These are phyloP conservation scores for Talaromyces adpressus DNA, from an alignment of 495 filamentous ascomycete genomes.

Conservation along the genomic window DNA sequence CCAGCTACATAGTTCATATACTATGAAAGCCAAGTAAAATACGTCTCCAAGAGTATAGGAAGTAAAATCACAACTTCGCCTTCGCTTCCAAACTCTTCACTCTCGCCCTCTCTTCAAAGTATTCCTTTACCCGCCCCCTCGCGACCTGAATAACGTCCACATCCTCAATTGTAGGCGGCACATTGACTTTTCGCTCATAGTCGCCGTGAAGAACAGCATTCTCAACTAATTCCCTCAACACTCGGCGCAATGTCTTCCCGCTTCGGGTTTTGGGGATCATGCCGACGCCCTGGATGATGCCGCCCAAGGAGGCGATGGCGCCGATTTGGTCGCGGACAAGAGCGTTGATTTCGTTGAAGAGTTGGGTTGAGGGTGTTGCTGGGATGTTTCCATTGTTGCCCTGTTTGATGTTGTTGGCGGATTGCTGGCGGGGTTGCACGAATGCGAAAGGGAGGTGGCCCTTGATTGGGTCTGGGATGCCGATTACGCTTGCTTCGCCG, in stretches of 20 bases:
- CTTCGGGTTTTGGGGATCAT: conserved; percentile 89
- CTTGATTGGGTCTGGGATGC: conserved; percentile 78
- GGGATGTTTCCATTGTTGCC: conserved; percentile 16
- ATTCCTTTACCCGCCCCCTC: conserved; percentile 45
- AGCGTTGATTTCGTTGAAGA: conserved; percentile 53
- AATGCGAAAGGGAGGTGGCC: conserved; percentile 91
- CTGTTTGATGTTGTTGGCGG: conserved; percentile 20
- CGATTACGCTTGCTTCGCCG: conserved; percentile 76
- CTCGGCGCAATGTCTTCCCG: conserved; percentile 79
- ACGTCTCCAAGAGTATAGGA: not conserved
- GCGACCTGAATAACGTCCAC: conserved; percentile 49
- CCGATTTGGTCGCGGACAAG: conserved; percentile 78
- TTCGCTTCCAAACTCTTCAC: conserved; percentile 29
- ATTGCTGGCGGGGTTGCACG: conserved; percentile 49
- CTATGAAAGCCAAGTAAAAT: not conserved
- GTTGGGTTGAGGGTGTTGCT: conserved; percentile 37
- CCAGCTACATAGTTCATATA: not conserved
- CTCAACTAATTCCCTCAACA: conserved; percentile 75
- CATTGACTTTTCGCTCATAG: conserved; percentile 43
- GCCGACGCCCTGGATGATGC: conserved; percentile 75
- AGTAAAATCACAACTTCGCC: conserved; percentile 47
- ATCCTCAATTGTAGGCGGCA: conserved; percentile 58
- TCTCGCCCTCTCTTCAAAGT: conserved; percentile 40
- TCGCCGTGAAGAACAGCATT: conserved; percentile 43
- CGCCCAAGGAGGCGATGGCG: conserved; percentile 75